Base-by-base conservation (phyloP, 2,329 filamentous ascomycete species). In the Akanthomyces lecanii region DNA sequence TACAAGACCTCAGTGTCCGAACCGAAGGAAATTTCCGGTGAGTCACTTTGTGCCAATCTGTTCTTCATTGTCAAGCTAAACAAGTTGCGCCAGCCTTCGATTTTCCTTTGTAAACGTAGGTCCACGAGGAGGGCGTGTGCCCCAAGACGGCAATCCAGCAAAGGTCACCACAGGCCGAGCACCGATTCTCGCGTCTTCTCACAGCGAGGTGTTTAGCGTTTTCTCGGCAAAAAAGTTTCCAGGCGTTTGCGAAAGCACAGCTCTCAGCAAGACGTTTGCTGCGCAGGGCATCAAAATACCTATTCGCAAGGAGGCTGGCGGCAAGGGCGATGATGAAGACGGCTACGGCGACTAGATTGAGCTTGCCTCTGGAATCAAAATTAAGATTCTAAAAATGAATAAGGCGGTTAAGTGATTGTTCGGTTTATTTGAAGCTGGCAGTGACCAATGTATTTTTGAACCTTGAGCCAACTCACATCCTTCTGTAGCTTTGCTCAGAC, bases 201-300 rank as follows among this genome's bases (percentile, higher is more conserved):
- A 94, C 76, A 96, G 91, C 54, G 90, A 96, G 5, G 83, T 87
- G 3, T 98, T 99, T 80, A 91, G 92, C 61, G 95, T 99, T 36
- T 98, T 89, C 77, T 96, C 91, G 2, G 95, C 95, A 54, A 99
- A 99, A 82, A 97, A 97, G 72, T 99, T 99, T 75, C 95, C 95
- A 0, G 95, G 95, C 47, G 95, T 99, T 1, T 97, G 96, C 63
- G 94, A 98, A 74, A 96, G 90, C 74, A 99, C 95, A 0, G 78
- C 87, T 4, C 79, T 98, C 21, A 97, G 93, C 82, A 97, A 96
- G 75, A 91, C 87, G 65, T 98, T 99, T 77, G 94, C 95, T 4
- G 82, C 85, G 1, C 95, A 99, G 72, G 95, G 95, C 28, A 96
- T 97, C 77, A 97, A 97, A 77, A 97, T 98, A 28, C 94, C 94